Base-by-base conservation (phyloP, 345 rosid species). In the Eucalyptus regnans region DNA sequence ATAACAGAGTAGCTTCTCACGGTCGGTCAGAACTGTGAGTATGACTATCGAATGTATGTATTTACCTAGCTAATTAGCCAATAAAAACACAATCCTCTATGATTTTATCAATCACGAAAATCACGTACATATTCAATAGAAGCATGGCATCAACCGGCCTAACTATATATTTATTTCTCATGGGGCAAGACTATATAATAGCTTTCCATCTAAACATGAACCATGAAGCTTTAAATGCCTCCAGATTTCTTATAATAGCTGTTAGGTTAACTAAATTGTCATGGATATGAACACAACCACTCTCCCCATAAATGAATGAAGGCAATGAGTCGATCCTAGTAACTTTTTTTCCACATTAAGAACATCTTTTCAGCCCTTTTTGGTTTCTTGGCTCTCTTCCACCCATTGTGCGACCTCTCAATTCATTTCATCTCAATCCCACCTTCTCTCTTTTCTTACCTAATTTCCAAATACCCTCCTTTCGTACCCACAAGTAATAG, bases 401-500 rank as follows among this genome's bases (percentile, higher is more conserved):
- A 68, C 62, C 86, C 50, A 56, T 79, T n/a, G 49, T 56, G 83
- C 41, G 50, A 43, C 87, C 79, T 46, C 89, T 25, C 62, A 31
- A 60, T 79, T 71, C 49, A 58, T 46, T 85, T 76, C 29, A 80
- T 79, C 50, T 81, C 87, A 33, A 13, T 54, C 37, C 81, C 46
- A 25, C 84, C 29, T 87, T 31, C 68, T 85, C 87, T 86, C 52
- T 86, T 56, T 83, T 9, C 29, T 56, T 50, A 44, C 84, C 48
- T 43, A 84, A 51, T 52, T 33, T 43, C 81, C 64, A 50, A 85
- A 27, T 86, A 60, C 91, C 90, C 87, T 90, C 89, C 58, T 88
- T 41, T 86, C 92, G 91, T 37, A 88, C 88, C 92, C 92, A 25
- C 81, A 86, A 91, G 88, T 71, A 87, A 91, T 89, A 80, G 60